Evolutionary conservation across 768 basidiomycete species (phyloP), one percentile per base, ranked within the genome.

Genomic region (Calocera cornea): DNA sequence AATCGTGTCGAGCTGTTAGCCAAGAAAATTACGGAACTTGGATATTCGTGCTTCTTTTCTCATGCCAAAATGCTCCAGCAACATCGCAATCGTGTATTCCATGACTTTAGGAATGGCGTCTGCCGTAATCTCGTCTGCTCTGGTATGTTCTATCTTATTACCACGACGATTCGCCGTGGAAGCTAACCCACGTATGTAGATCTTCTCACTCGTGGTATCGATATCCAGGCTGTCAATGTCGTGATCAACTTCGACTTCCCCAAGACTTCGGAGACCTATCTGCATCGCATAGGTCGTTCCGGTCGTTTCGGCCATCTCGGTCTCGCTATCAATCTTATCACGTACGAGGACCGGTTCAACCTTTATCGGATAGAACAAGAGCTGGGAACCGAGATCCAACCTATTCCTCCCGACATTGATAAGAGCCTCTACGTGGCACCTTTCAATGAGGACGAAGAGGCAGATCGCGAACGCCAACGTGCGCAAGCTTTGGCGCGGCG

Each of bases 231-330:
- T 68, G 95, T 99, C 70, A 99, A 99, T 79, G 97, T 98, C 76
- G 95, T 99, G 74, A 97, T 99, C 84, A 98, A 97, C 80, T 99
- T 99, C 75, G 95, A 99, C 77, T 97, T 98, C 79, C 95, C 95
- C 69, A 97, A 97, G 83, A 97, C 95, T 76, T 91, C 92, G 69
- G 97, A 99, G 78, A 97, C 95, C 1, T 99, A 99, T 78, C 87
- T 99, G 24, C 95, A 99, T 77, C 89, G 95, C 71, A 98, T 98
- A 74, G 95, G 97, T 75, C 93, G 95, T 69, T 95, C 92, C 1
- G 97, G 95, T 66, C 90, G 95, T 65, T 99, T 97, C 75, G 95
- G 97, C 66, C 95, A 99, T 77, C 79, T 98, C 71, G 95, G 95
- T 73, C 82, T 99, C 60, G 97, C 97, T 44, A 97, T 99, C 79